A percentile compares a stretch with the other conserved stretches of the same genome.
These are phyloP conservation scores for Neospora caninum DNA, from an alignment of 169 alveolate species.

Conservation along the genomic window DNA sequence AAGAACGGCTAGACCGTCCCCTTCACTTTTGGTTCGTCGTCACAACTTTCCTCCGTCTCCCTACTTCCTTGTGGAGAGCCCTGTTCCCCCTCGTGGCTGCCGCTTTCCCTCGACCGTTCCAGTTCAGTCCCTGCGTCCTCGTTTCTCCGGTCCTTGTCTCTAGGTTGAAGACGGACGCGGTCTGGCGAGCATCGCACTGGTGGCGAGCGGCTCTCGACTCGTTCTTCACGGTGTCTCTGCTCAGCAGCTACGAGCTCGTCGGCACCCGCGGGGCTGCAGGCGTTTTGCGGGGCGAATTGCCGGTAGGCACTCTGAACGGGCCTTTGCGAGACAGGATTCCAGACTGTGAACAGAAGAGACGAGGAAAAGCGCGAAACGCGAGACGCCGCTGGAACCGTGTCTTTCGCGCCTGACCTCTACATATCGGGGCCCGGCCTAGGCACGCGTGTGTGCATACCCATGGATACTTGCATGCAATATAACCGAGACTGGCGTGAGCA, in stretches of 20 bases:
- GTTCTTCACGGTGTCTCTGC: neutral
- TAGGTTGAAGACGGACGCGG: neutral
- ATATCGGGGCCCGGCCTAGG: too few relatives aligned
- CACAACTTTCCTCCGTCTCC: too few relatives aligned
- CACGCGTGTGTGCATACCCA: too few relatives aligned
- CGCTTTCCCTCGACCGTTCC: too few relatives aligned
- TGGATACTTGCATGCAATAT: too few relatives aligned
- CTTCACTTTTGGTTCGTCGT: too few relatives aligned
- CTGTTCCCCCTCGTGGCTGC: too few relatives aligned
- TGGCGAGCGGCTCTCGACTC: neutral
- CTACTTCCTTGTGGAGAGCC: too few relatives aligned
- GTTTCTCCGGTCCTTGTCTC: too few relatives aligned
- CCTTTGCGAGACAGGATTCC: neutral
- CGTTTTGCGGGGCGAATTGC: neutral
- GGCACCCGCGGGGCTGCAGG: conserved; percentile 2
- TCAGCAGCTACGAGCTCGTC: conserved; percentile 41
- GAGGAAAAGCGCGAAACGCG: neutral
- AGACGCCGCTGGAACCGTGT: neutral
- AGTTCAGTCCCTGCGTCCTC: too few relatives aligned
- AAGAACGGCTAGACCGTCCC: too few relatives aligned
- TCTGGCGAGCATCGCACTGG: neutral
- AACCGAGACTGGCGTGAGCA: too few relatives aligned
- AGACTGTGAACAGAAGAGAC: neutral
- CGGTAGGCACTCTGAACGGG: neutral
- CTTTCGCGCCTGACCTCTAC: neutral